phyloP scores from a whole-genome alignment of 768 basidiomycete genomes.

The Termitomyces sp. region DNA sequence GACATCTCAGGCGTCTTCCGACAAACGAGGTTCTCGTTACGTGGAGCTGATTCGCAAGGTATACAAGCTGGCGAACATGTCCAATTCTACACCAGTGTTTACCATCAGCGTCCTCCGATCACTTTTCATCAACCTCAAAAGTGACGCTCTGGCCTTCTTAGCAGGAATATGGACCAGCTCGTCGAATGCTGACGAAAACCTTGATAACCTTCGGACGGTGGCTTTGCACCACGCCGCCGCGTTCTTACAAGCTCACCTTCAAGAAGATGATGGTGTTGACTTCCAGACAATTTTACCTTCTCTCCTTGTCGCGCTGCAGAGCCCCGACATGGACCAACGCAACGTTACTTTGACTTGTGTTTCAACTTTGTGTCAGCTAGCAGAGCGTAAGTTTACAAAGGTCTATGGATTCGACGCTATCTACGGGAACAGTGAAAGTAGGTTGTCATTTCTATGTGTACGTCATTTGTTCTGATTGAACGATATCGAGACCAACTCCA shows the following conservation, averaged over 20 bases:
- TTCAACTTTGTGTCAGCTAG: conserved; percentile 37
- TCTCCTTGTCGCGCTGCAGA: conserved; percentile 59
- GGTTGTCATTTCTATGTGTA: conserved; percentile 20
- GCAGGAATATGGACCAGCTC: conserved; percentile 59
- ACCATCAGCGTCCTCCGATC: conserved; percentile 55
- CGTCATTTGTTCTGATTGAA: conserved; percentile 2
- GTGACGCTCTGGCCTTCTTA: conserved; percentile 77
- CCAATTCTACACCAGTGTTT: conserved; percentile 44
- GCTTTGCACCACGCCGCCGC: conserved; percentile 76
- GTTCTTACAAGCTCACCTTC: conserved; percentile 72
- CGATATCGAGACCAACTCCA: conserved; percentile 46
- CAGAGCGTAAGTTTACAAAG: conserved; percentile 40
- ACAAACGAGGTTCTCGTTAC: conserved; percentile 38
- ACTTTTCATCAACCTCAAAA: conserved; percentile 66
- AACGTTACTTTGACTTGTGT: conserved; percentile 57
- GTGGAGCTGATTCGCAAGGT: conserved; percentile 59
- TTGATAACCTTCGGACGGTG: conserved; percentile 39
- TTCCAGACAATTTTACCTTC: conserved; percentile 79
- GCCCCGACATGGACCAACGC: conserved; percentile 38
- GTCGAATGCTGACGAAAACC: conserved; percentile 21
- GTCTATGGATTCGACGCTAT: conserved; percentile 75
- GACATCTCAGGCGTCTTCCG: conserved; percentile 7
- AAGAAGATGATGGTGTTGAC: conserved; percentile 54
- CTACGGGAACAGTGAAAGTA: conserved; percentile 62
- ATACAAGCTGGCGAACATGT: conserved; percentile 65